phyloP scores from a whole-genome alignment of 331 rosid genomes.

The Rosa hybrid region DNA sequence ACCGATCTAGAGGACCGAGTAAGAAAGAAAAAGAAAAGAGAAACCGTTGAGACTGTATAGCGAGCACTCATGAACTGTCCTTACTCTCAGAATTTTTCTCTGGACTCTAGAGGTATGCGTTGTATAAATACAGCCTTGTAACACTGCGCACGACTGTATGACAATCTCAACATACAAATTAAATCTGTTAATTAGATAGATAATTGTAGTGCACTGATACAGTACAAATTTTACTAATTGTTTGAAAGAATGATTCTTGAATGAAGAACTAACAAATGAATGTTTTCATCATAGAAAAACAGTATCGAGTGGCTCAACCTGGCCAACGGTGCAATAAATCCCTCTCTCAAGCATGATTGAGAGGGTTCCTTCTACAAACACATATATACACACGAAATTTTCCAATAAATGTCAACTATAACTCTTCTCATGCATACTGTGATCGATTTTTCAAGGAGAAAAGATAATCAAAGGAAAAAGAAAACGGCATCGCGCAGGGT shows the following conservation, averaged over 20 bases:
- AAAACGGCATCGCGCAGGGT: background rate
- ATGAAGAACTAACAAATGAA: background rate
- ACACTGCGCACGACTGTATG: slow-evolving; percentile 20
- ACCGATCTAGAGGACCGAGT: too few relatives aligned
- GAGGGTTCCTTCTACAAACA: background rate
- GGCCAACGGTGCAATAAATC: background rate
- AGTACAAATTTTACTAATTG: background rate
- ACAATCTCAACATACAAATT: background rate
- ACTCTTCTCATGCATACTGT: background rate
- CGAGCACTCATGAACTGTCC: slow-evolving; percentile 1
- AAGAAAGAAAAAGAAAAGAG: background rate
- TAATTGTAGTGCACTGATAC: background rate
- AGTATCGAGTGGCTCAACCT: background rate
- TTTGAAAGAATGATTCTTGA: background rate
- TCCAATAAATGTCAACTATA: background rate
- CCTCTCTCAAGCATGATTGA: background rate
- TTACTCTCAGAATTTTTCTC: background rate
- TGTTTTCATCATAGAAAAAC: background rate
- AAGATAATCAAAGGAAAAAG: background rate
- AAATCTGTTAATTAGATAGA: background rate
- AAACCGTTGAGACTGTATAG: slow-evolving; percentile 17
- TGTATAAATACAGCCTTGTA: slow-evolving; percentile 12
- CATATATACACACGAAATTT: too few relatives aligned
- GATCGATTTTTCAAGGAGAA: background rate
- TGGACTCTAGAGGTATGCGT: background rate